phyloP scores from a whole-genome alignment of 2,329 filamentous ascomycete genomes.

The Leptographium lundbergii region DNA sequence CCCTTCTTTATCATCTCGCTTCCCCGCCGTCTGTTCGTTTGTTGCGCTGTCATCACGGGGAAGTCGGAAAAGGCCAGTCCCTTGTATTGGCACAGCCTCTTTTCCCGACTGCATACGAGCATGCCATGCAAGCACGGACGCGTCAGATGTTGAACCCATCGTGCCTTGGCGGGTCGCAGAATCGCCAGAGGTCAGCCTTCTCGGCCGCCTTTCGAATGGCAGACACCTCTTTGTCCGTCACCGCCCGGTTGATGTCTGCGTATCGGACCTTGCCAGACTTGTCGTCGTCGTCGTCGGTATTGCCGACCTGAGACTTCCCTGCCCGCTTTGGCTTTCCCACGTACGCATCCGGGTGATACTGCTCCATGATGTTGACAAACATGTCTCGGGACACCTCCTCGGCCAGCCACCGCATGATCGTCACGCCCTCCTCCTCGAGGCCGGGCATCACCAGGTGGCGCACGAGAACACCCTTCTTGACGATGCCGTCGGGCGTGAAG shows the following conservation, averaged over 20 bases:
- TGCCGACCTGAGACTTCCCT: constrained; percentile 14
- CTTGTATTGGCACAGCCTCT: not conserved
- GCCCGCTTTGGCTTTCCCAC: constrained; percentile 55
- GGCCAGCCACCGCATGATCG: constrained; percentile 68
- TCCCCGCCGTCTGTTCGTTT: not conserved
- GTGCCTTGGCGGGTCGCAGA: constrained; percentile 50
- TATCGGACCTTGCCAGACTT: constrained; percentile 43
- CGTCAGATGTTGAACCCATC: constrained; percentile 36
- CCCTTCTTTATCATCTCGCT: not conserved
- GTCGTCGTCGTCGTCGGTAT: constrained; percentile 22
- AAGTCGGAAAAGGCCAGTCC: not conserved
- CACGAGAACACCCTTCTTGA: constrained; percentile 63
- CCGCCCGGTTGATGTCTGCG: constrained; percentile 63
- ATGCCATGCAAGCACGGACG: not conserved
- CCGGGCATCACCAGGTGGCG: constrained; percentile 80
- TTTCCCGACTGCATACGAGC: not conserved
- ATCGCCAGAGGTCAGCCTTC: constrained; percentile 64
- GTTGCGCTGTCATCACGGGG: not conserved
- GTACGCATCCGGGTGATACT: constrained; percentile 70
- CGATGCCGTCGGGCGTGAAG: constrained; percentile 71
- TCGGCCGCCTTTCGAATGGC: constrained; percentile 55
- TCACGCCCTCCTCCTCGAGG: constrained; percentile 56
- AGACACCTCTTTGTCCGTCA: constrained; percentile 51
- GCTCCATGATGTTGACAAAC: constrained; percentile 82
- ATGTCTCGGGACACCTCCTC: constrained; percentile 59